Base-by-base conservation (phyloP, 2,329 filamentous ascomycete species). In the Calonectria fujianensis region DNA sequence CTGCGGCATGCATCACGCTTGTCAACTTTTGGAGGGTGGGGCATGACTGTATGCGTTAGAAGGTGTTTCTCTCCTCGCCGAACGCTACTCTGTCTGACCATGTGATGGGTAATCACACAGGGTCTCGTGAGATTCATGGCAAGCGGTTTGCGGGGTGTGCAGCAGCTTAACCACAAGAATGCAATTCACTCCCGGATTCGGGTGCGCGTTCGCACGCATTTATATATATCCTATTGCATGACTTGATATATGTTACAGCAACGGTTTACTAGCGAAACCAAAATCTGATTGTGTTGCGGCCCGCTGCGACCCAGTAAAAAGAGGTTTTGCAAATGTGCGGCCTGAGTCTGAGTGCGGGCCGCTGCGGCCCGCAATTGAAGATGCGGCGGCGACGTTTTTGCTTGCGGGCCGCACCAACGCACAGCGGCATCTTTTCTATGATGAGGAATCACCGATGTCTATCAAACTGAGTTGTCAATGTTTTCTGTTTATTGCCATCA, bases 71-170 rank as follows among this genome's bases (percentile, higher is more conserved):
- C 20, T 7, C 3, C 14, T 41, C 57, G 35, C 57, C 57, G 35
- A 63, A 7, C 57, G 57, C 57, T 63, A 63, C 57, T 37, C 57
- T 63, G 57, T 63, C 57, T 63, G 57, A 63, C 57, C 57, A 63
- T 31, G 35, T 7, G 10, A 31, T 6, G 41, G 35, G 39, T 35
- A n/a, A 31, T 11, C 57, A 20, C 27, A 10, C 57, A 4, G 11
- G 16, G n/a, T 31, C 57, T 13, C 35, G 37, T 63, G 35, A 63
- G 57, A 37, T 16, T 13, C 13, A 41, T 29, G 14, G 57, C 8
- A 9, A 9, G 16, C 24, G 13, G 57, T 24, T 41, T 41, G 57
- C 57, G 35, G 57, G 57, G 35, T 41, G 39, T 16, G 9, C 7
- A 27, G 24, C 35, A 41, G 8, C 16, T 9, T 11, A 20, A 4